phyloP scores from a whole-genome alignment of 495 filamentous ascomycete genomes.

The Hypoxylon subgilvum region DNA sequence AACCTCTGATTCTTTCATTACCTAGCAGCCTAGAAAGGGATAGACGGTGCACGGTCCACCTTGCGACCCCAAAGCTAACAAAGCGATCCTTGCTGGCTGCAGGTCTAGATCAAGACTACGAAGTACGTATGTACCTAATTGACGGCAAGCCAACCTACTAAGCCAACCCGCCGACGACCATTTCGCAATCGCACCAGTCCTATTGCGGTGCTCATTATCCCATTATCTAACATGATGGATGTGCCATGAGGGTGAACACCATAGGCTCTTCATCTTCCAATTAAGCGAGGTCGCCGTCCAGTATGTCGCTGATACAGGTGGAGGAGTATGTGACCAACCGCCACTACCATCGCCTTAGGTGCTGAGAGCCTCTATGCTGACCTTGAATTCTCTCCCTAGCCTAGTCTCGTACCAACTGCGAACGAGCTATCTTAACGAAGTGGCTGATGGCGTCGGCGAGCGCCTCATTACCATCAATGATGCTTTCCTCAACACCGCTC shows the following conservation, averaged over 20 bases:
- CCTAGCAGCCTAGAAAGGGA: no score
- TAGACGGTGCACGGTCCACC: no score
- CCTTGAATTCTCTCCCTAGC: conserved; percentile 50
- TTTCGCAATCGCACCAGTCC: not conserved
- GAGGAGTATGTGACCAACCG: conserved; percentile 76
- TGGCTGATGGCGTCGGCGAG: conserved; percentile 95
- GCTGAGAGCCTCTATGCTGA: conserved; percentile 5
- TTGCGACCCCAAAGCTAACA: no score
- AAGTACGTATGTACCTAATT: no score
- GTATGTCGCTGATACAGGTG: conserved; percentile 93
- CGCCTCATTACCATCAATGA: conserved; percentile 92
- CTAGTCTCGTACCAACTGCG: conserved; percentile 93
- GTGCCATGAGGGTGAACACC: conserved; percentile 19
- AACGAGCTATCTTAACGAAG: conserved; percentile 84
- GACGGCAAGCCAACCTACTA: no score
- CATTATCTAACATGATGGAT: conserved; percentile 11
- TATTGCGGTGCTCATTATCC: no score
- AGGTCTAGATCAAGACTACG: no score
- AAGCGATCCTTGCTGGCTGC: no score
- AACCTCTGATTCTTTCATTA: no score
- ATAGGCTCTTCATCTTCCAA: conserved; percentile 9
- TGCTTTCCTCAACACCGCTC: conserved; percentile 87
- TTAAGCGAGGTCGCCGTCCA: conserved; percentile 10
- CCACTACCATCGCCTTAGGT: conserved; percentile 7
- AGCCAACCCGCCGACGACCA: no score